Evolutionary conservation across 2,329 filamentous ascomycete species (phyloP), one percentile per base, ranked within the genome.

Genomic region (Aspergillus ruber): DNA sequence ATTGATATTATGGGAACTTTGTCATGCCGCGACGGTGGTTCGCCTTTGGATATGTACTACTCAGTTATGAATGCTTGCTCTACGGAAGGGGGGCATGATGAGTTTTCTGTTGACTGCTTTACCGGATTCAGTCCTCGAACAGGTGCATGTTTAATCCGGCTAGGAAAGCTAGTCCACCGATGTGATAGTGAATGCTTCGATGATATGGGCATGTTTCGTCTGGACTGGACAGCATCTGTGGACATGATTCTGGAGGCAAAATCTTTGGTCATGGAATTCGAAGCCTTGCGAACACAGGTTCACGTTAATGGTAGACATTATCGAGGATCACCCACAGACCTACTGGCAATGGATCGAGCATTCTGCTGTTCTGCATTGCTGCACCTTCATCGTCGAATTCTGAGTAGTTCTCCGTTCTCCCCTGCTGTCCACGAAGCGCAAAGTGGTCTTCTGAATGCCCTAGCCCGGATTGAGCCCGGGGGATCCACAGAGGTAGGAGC

Each of bases 301-400:
- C 67, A 71, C 51, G 59, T 65, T 25, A 58, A 62, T 38, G 65
- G 66, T 44, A 60, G 64, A 35, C 70, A 77, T 60, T 68, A 72
- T 50, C 59, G 56, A 35, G 63, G 61, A 7, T 60, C 59, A 23
- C 65, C 64, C 12, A 63, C 68, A 44, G 76, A 81, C 38, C 74
- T 79, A 46, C 74, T 76, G 47, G 84, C 86, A 8, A 85, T 83
- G 2, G 90, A 93, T 60, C 80, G 85, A 59, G 83, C 86, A 2
- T 91, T 88, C 65, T 87, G 91, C 61, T 88, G 83, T 77, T 85
- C 87, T 1, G 88, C 84, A 0, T 71, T 90, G 9, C 79, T 91
- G 3, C 86, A 93, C 60, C 75, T 93, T 7, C 80, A 87, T 50
- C 81, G 87, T 10, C 81, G 88, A 13, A 83, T 90, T 0, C 71